Base-by-base conservation (phyloP, 2,329 filamentous ascomycete species). In the Hypoxylon sp. region DNA sequence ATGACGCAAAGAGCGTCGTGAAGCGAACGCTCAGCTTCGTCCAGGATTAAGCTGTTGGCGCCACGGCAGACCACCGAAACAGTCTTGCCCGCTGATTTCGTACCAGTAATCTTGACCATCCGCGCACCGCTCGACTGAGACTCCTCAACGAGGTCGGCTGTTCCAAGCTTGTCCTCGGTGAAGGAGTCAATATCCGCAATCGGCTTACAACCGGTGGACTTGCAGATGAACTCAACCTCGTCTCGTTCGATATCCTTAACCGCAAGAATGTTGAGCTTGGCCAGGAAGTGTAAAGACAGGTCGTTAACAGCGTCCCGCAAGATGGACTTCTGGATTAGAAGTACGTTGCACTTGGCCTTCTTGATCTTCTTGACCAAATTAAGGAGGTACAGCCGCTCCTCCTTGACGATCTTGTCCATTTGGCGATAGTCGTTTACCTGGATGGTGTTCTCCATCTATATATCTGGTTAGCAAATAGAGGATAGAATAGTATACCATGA, bases 291-390 rank as follows among this genome's bases (percentile, higher is more conserved):
- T 71, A 99, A 88, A 69, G 93, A 97, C 64, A 99, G 87, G 76
- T 99, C 96, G 84, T 99, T 99, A 80, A 99, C 94, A 36, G 96
- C 96, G 77, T 99, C 96, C 75, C 96, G 91, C 65, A 99, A 89
- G 75, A 99, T 99, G 13, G 95, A 98, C 84, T 99, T 99, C 79
- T 99, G 96, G 75, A 99, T 98, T 73, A 99, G 86, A 48, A 98
- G 90, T 46, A 99, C 96, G 77, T 99, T 99, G 85, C 96, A 99
- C 86, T 98, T 99, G 74, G 96, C 94, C 87, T 98, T 99, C 85
- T 98, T 98, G 82, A 99, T 99, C 88, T 98, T 99, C 89, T 99
- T 98, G 79, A 97, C 94, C 89, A 99, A 93, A 86, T 98, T 98
- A 65, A 99, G 88, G 71, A 99, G 89, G 82, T 99, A 99, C 74